Evolutionary conservation across 805 yeast species (phyloP), one percentile per base, ranked within the genome.

Genomic region (Cyberlindnera americana): DNA sequence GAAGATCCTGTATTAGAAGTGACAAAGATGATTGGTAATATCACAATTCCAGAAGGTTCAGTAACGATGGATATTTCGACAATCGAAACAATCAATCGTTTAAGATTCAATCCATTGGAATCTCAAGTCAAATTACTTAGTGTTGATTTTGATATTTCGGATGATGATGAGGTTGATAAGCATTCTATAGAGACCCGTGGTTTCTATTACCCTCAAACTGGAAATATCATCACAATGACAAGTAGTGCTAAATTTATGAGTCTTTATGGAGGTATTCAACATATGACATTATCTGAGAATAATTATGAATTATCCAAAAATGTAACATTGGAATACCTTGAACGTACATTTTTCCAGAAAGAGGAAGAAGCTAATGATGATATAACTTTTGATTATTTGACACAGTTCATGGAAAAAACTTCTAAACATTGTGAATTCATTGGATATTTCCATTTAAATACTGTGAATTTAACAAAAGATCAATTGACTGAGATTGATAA

Each of bases 201-300:
- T 0, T 69, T 80, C 2, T 83, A 82, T 56, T 86, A 81, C 53
- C 80, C 83, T 45, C 69, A 72, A 16, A 62, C 77, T 1, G 95
- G 95, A 1, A 67, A 83, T 37, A 56, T 84, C 4, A 64, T 84
- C 13, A 69, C 80, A 0, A 54, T 75, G 15, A 72, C 88, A 1
- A 65, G 70, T 25, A 73, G 88, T 21, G 85, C 84, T 6, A 83
- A 81, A 56, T 79, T 79, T 56, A 65, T 69, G 37, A 81, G 88
- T 7, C 39, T 69, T n/a, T 72, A 73, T 52, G 82, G 80, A 2
- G 64, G 84, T 24, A 78, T 87, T 10, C 81, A 79, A 52, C 63
- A 69, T 56, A 29, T 64, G 30, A 65, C 79, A 11, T 59, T 71
- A 4, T 58, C 73, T 44, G 61, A 63, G 31, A 69, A 67, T 14